A percentile compares a stretch with the other conserved stretches of the same genome.
Conservation (phyloP, 83 land plant genomes). For the Picea abies region DNA sequence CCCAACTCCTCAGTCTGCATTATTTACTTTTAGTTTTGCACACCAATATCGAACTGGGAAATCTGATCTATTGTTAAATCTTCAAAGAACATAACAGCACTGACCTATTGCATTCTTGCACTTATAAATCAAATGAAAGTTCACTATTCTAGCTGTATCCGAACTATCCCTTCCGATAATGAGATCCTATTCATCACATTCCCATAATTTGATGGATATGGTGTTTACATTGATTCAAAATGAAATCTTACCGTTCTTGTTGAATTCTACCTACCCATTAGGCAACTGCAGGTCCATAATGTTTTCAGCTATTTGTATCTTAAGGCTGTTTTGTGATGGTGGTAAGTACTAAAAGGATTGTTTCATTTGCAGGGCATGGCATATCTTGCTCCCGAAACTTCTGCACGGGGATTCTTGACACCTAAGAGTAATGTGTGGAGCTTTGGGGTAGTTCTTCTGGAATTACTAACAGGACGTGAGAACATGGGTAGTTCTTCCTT, state of each 20-base stretch:
- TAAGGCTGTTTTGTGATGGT: not conserved
- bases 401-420: constrained; percentile 57
- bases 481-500: constrained; percentile 50
- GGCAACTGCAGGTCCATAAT: not conserved
- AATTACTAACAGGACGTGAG: constrained; percentile 86
- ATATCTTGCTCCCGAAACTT: constrained; percentile 71
- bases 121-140: not conserved
- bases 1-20: not conserved
- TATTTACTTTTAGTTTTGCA: not conserved
- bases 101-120: not conserved
- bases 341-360: not conserved
- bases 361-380: constrained; percentile 42
- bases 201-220: not conserved
- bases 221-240: not conserved
- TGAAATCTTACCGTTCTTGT: not conserved
- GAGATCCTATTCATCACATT: not conserved
- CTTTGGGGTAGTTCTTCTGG: constrained; percentile 92
- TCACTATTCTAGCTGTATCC: not conserved
- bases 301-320: not conserved
- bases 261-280: not conserved
- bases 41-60: not conserved
- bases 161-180: not conserved
- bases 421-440: constrained; percentile 93
- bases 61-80: not conserved
- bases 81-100: not conserved